These are phyloP conservation scores for Candolleomyces efflorescens DNA, from an alignment of 768 basidiomycete genomes.

Conservation along the genomic window DNA sequence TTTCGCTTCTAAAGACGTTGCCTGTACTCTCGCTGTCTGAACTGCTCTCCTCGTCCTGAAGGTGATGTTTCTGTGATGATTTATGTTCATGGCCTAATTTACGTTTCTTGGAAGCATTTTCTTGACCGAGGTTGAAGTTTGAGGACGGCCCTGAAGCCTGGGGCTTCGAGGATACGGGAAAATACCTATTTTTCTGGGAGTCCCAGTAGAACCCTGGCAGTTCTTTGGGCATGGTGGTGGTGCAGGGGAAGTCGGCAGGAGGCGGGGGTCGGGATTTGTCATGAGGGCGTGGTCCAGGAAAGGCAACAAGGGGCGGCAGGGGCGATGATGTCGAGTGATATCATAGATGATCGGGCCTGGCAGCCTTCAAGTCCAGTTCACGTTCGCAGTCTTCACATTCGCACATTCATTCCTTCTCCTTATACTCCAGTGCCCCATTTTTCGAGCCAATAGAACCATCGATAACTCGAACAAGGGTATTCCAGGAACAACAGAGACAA, in stretches of 20 bases:
- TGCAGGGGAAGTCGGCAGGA: neutral
- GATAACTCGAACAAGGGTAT: neutral
- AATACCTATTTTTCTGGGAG: conserved; percentile 47
- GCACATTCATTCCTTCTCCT: neutral
- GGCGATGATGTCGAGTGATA: too few relatives aligned
- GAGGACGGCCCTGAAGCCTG: conserved; percentile 11
- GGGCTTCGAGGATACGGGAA: conserved; percentile 44
- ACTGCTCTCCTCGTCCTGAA: neutral
- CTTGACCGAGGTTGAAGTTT: neutral
- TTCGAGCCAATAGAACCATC: neutral
- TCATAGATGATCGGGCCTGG: too few relatives aligned
- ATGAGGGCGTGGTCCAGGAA: neutral
- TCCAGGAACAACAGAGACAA: neutral
- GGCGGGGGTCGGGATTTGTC: neutral
- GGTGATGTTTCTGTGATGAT: neutral
- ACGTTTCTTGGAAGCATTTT: neutral
- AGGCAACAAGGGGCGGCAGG: too few relatives aligned
- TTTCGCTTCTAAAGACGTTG: neutral
- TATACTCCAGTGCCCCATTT: neutral
- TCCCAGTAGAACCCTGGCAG: conserved; percentile 61
- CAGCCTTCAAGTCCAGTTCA: too few relatives aligned
- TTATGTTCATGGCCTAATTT: neutral
- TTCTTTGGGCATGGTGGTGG: conserved; percentile 36
- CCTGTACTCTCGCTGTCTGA: neutral
- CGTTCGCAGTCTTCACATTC: neutral